Evolutionary conservation across 2,329 filamentous ascomycete genomes (phyloP).

Genomic region (Bertia moriformis): DNA sequence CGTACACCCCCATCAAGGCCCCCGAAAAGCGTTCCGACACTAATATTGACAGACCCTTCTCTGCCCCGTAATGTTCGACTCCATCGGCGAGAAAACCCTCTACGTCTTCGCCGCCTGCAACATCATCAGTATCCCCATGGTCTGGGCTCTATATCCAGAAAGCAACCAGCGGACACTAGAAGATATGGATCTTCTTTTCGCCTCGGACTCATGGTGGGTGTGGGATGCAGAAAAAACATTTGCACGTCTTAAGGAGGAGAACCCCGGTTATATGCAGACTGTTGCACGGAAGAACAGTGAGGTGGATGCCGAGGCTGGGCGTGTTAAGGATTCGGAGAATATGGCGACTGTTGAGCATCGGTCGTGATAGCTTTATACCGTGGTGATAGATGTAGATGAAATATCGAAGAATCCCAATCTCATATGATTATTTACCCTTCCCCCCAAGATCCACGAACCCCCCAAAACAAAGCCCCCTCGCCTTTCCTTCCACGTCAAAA

Average conservation of each 20-base stretch:
- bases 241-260: conserved; percentile 42
- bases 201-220: conserved; percentile 48
- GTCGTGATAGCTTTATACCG: too few relatives aligned
- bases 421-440: too few relatives aligned
- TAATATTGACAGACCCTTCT: conserved; percentile 24
- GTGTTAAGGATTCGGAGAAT: too few relatives aligned
- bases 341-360: too few relatives aligned
- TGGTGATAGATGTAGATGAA: too few relatives aligned
- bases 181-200: conserved; percentile 63
- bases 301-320: background rate
- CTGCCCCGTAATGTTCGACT: conserved; percentile 44
- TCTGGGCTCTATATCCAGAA: conserved; percentile 63
- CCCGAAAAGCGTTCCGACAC: conserved; percentile 9
- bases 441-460: background rate
- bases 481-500: background rate
- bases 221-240: conserved; percentile 60
- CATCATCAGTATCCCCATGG: conserved; percentile 48
- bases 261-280: conserved; percentile 19
- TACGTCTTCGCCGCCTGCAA: conserved; percentile 63
- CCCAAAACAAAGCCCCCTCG: background rate
- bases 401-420: too few relatives aligned
- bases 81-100: conserved; percentile 55
- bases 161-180: conserved; percentile 61
- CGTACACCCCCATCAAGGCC: background rate
- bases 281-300: background rate